Conservation (phyloP, 768 basidiomycete species). For the Russula compacta region DNA sequence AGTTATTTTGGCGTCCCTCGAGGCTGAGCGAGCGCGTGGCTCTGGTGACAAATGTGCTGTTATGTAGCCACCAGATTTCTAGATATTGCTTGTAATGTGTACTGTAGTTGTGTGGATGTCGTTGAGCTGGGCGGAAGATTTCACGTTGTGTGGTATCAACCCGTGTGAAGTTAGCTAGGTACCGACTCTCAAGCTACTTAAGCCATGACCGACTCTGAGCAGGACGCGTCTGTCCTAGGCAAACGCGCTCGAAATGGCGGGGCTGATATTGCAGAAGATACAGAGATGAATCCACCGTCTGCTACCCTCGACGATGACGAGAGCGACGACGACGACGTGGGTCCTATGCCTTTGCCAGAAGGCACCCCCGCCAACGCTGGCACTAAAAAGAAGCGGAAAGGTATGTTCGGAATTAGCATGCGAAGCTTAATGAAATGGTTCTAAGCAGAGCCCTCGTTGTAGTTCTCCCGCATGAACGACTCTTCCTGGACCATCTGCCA, state of each 20-base stretch:
- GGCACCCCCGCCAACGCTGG: constrained; percentile 30
- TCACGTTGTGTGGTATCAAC: background rate
- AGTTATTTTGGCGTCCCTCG: constrained; percentile 44
- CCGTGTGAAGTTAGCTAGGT: background rate
- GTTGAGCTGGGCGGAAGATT: background rate
- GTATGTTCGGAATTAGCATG: constrained; percentile 29
- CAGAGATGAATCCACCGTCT: constrained; percentile 23
- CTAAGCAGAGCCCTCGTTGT: constrained; percentile 1
- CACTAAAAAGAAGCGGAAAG: constrained; percentile 77
- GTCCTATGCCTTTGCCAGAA: constrained; percentile 79
- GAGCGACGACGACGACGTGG: constrained; percentile 74
- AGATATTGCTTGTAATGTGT: background rate
- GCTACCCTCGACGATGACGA: constrained; percentile 40
- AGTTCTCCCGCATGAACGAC: constrained; percentile 90
- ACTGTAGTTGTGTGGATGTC: too few species aligned
- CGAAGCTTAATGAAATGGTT: too few species aligned
- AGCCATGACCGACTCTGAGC: constrained; percentile 30
- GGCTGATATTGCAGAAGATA: constrained; percentile 21
- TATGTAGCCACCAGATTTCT: constrained; percentile 34
- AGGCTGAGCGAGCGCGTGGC: constrained; percentile 33
- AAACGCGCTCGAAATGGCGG: constrained; percentile 46
- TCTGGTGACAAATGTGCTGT: constrained; percentile 40
- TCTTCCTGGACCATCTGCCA: constrained; percentile 90
- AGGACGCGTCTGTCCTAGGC: constrained; percentile 49
- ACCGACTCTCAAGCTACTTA: background rate